These are phyloP conservation scores for Globisporangium alternatum DNA, from an alignment of 352 stramenopile species.

Conservation along the genomic window DNA sequence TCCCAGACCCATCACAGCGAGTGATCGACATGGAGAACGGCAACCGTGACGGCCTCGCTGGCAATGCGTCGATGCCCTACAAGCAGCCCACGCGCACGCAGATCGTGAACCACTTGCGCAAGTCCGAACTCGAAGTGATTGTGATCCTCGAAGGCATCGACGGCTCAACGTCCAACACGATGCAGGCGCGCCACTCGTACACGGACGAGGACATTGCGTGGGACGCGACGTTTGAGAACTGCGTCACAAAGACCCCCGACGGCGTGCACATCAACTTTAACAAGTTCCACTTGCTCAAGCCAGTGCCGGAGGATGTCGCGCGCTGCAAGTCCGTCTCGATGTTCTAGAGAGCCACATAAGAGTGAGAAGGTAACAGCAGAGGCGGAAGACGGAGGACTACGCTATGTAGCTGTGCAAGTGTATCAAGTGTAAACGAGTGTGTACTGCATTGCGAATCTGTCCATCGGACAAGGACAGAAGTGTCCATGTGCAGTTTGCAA, in stretches of 20 bases:
- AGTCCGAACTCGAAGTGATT: slow-evolving; percentile 75
- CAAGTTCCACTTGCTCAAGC: slow-evolving; percentile 73
- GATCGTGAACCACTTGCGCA: slow-evolving; percentile 65
- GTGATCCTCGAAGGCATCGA: slow-evolving; percentile 84
- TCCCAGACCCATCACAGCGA: slow-evolving; percentile 71
- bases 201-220: slow-evolving; percentile 78
- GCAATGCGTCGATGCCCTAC: slow-evolving; percentile 24
- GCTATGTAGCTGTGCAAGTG: neutral
- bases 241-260: slow-evolving; percentile 50
- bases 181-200: slow-evolving; percentile 84
- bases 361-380: neutral
- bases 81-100: slow-evolving; percentile 66
- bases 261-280: slow-evolving; percentile 80
- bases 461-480: too few relatives aligned
- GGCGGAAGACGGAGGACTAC: neutral
- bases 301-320: slow-evolving; percentile 53
- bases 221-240: slow-evolving; percentile 77
- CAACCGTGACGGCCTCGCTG: slow-evolving; percentile 59
- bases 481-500: too few relatives aligned
- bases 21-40: slow-evolving; percentile 82
- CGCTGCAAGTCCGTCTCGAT: slow-evolving; percentile 20
- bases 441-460: too few relatives aligned
- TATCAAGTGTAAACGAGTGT: neutral
- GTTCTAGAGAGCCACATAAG: slow-evolving; percentile 14
- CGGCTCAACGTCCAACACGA: slow-evolving; percentile 83